Conservation (phyloP, 805 yeast species). For the Sugiyamaella boreocaroliniensis region DNA sequence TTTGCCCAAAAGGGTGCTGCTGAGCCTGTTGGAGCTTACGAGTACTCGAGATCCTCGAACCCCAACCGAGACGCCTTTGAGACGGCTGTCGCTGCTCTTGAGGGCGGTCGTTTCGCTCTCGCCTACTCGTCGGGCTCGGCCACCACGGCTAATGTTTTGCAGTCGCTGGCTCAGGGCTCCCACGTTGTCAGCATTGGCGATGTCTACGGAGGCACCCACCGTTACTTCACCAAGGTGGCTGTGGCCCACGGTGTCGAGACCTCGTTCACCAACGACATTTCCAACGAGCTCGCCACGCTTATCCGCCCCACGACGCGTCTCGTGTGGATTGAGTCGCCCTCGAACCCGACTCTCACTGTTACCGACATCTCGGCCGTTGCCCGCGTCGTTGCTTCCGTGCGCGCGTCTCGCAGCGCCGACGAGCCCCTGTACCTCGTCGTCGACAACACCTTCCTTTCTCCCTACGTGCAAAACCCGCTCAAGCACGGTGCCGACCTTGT, state of each 20-base stretch:
- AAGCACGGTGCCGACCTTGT: conserved; percentile 80
- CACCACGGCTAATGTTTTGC: conserved; percentile 69
- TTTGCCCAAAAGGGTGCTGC: conserved; percentile 77
- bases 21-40: conserved; percentile 69
- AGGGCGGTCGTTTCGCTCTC: conserved; percentile 57
- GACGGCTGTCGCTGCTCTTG: conserved; percentile 69
- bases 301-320: conserved; percentile 58
- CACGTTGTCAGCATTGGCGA: conserved; percentile 78
- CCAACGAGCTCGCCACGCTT: conserved; percentile 48
- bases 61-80: conserved; percentile 84
- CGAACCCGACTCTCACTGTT: conserved; percentile 77
- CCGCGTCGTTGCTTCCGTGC: conserved; percentile 41
- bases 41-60: conserved; percentile 78
- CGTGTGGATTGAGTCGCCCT: conserved; percentile 86
- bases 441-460: conserved; percentile 84
- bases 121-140: conserved; percentile 87
- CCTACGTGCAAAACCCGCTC: conserved; percentile 81
- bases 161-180: conserved; percentile 61
- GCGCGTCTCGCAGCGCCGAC: conserved; percentile 40
- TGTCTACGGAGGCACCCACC: conserved; percentile 87
- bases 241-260: conserved; percentile 67
- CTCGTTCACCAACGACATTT: conserved; percentile 59
- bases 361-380: conserved; percentile 68
- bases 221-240: conserved; percentile 84
- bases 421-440: conserved; percentile 53